Evolutionary conservation across 2,329 filamentous ascomycete genomes (phyloP).

Genomic region (Botrytis aclada): DNA sequence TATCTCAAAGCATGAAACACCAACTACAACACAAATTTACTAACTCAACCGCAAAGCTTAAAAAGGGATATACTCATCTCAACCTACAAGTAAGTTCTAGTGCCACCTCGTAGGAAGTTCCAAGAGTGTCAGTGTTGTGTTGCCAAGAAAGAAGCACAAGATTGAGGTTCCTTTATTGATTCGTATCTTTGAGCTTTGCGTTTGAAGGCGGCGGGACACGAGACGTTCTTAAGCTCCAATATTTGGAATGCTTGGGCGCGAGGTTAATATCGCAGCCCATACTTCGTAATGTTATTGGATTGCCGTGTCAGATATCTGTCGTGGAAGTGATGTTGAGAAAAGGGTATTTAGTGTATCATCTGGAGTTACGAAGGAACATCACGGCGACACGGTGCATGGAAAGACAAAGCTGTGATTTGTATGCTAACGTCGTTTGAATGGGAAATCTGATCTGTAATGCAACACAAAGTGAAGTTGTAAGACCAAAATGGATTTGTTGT

Average conservation of each 20-base stretch:
- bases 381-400: background rate
- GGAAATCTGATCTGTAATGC: background rate
- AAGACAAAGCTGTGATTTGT: background rate
- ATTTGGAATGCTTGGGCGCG: background rate
- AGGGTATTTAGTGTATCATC: background rate
- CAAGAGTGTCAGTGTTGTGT: slow-evolving; percentile 13
- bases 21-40: background rate
- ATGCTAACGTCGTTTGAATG: background rate
- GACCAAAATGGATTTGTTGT: background rate
- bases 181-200: background rate
- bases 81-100: background rate
- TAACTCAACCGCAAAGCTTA: slow-evolving; percentile 1
- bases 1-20: slow-evolving; percentile 4
- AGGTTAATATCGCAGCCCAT: background rate
- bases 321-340: background rate
- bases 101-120: background rate
- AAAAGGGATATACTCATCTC: background rate
- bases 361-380: background rate
- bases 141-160: slow-evolving; percentile 2
- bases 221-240: background rate
- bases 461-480: background rate
- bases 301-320: background rate
- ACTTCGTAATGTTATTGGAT: background rate
- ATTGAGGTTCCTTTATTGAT: background rate
- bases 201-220: slow-evolving; percentile 1